Percentiles rank a stretch among this genome's conserved stretches.
Conservation (phyloP, 2,329 filamentous ascomycete genomes). For the Sporothrix curviconia region DNA sequence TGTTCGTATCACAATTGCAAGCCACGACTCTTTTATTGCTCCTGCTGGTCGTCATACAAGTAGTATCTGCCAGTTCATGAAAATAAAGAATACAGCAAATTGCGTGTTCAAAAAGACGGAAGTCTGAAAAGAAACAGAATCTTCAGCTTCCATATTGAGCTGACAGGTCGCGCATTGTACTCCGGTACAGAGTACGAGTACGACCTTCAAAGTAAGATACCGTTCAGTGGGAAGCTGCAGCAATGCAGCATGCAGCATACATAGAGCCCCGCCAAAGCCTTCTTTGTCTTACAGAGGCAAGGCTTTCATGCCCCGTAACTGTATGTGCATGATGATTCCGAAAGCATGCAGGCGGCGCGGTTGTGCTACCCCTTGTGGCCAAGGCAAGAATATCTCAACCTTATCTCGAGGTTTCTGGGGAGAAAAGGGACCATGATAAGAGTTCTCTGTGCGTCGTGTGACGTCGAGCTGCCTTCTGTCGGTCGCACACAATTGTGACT, state of each 20-base stretch:
- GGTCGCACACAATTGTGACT: background rate
- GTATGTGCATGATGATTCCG: conserved; percentile 3
- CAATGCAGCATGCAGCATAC: background rate
- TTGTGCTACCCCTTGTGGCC: background rate
- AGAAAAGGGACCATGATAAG: background rate
- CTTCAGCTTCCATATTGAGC: background rate
- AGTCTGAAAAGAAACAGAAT: background rate
- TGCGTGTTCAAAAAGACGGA: no score
- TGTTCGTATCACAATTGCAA: no score
- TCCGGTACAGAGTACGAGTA: no score
- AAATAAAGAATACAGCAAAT: no score
- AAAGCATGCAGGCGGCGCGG: conserved; percentile 5
- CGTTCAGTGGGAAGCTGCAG: no score
- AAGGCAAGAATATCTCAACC: no score
- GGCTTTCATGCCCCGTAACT: conserved; percentile 4
- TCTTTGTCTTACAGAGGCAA: no score
- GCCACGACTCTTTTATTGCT: no score
- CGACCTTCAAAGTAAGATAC: no score
- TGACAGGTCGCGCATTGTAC: no score
- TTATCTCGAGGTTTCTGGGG: background rate
- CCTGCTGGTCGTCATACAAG: no score
- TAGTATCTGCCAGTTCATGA: no score
- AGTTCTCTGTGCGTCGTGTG: background rate
- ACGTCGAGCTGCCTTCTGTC: background rate
- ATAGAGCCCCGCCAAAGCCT: background rate